Conservation (phyloP, 1,284 basidiomycete species). For the Cryptococcus sp. region DNA sequence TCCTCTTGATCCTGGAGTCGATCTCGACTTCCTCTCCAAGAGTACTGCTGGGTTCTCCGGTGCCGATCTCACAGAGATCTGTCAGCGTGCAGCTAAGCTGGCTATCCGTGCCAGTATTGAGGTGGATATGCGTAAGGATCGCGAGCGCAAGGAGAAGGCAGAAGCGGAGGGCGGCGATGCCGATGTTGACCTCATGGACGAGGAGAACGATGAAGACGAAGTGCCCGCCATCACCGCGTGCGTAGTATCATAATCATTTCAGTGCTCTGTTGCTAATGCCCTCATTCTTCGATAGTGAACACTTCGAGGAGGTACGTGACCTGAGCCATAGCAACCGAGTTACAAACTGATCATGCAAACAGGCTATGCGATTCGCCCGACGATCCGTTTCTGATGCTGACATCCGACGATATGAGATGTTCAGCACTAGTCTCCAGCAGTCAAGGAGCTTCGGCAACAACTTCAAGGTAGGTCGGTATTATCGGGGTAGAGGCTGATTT, state of each 20-base stretch:
- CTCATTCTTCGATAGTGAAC: constrained; percentile 59
- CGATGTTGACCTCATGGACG: constrained; percentile 62
- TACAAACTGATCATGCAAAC: not conserved
- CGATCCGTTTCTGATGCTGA: constrained; percentile 92
- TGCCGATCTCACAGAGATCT: constrained; percentile 98
- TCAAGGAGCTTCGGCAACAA: constrained; percentile 50
- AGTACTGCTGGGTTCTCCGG: constrained; percentile 97
- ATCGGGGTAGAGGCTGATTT: constrained; percentile 47
- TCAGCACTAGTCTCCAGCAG: constrained; percentile 51
- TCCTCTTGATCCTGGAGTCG: constrained; percentile 81
- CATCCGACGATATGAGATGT: constrained; percentile 65
- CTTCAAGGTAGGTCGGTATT: constrained; percentile 40
- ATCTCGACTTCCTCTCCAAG: constrained; percentile 86
- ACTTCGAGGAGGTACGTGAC: constrained; percentile 95
- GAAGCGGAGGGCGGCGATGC: constrained; percentile 77
- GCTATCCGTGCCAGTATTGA: constrained; percentile 87
- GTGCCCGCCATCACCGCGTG: constrained; percentile 92
- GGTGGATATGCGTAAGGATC: constrained; percentile 76
- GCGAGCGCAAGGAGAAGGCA: constrained; percentile 80
- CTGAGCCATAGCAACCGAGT: constrained; percentile 49
- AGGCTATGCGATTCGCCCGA: constrained; percentile 62
- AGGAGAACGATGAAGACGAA: constrained; percentile 73
- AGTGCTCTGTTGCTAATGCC: constrained; percentile 1
- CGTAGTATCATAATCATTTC: constrained; percentile 10
- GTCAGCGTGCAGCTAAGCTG: constrained; percentile 95